phyloP scores from a whole-genome alignment of 176 grass and related monocot species.

The Oryza officinalis region DNA sequence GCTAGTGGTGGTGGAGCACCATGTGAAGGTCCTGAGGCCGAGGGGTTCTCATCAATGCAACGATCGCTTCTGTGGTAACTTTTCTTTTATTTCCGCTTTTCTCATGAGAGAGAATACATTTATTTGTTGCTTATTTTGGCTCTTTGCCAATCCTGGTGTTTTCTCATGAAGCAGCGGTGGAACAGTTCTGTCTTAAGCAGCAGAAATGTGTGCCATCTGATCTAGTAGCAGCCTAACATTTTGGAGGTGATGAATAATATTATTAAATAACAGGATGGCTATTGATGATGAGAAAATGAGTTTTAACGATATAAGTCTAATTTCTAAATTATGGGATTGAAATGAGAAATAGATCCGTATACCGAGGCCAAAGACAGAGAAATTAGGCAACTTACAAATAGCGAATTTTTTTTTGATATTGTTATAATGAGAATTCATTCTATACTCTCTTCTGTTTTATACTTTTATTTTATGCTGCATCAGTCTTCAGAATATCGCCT shows the following conservation, averaged over 20 bases:
- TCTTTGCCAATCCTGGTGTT: background rate
- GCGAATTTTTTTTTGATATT: background rate
- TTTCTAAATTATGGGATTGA: background rate
- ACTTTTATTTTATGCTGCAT: background rate
- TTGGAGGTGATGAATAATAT: background rate
- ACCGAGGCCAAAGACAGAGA: background rate
- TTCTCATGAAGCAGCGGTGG: background rate
- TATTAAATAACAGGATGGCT: background rate
- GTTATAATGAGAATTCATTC: background rate
- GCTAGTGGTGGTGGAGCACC: slow-evolving; percentile 54
- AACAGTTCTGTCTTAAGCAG: background rate
- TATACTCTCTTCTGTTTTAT: background rate
- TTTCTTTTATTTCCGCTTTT: slow-evolving; percentile 27
- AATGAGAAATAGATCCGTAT: background rate
- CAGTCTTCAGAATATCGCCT: background rate
- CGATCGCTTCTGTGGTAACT: slow-evolving; percentile 85
- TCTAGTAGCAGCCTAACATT: background rate
- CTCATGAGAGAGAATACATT: background rate
- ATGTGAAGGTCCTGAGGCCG: slow-evolving; percentile 49
- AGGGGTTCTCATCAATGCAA: slow-evolving; percentile 44
- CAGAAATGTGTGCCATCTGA: background rate
- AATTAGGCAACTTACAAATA: background rate
- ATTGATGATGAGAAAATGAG: background rate
- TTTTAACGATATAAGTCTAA: background rate
- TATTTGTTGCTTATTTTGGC: background rate